Percentiles rank a stretch among this genome's conserved stretches.
Conservation (phyloP, 2,329 filamentous ascomycete species). For the Blumeria graminis region DNA sequence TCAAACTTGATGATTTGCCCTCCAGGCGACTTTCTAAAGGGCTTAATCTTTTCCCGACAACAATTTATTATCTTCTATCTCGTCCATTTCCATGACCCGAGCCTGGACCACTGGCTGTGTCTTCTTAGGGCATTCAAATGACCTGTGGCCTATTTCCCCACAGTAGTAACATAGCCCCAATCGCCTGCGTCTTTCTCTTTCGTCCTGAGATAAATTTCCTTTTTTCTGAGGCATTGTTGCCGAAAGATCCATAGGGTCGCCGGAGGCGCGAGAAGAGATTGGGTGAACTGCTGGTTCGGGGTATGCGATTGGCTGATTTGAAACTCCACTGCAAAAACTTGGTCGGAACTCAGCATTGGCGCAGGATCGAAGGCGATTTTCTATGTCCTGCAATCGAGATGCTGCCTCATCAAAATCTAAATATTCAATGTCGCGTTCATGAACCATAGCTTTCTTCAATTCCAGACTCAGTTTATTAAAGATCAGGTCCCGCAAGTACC, state of each 20-base stretch:
- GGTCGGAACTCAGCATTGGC: neutral
- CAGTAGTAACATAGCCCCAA: neutral
- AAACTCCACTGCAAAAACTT: neutral
- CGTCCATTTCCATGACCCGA: neutral
- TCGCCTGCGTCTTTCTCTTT: neutral
- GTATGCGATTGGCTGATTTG: neutral
- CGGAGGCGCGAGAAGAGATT: neutral
- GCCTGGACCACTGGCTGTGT: neutral
- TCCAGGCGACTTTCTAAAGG: neutral
- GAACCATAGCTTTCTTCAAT: neutral
- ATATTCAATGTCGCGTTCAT: neutral
- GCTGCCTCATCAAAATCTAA: neutral
- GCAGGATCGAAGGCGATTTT: neutral
- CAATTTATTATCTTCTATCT: neutral
- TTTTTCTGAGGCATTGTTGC: neutral
- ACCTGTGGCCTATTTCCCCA: neutral
- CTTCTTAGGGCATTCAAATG: neutral
- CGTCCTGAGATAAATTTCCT: neutral
- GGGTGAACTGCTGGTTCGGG: neutral
- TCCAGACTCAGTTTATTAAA: neutral
- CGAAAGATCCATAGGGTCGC: neutral
- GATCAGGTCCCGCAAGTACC: neutral
- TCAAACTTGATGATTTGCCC: neutral
- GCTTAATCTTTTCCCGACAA: neutral
- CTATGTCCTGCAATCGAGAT: neutral